Percentiles rank a stretch among this genome's conserved stretches.
phyloP scores from a whole-genome alignment of 176 grass and related monocot genomes.

The Ensete glaucum region DNA sequence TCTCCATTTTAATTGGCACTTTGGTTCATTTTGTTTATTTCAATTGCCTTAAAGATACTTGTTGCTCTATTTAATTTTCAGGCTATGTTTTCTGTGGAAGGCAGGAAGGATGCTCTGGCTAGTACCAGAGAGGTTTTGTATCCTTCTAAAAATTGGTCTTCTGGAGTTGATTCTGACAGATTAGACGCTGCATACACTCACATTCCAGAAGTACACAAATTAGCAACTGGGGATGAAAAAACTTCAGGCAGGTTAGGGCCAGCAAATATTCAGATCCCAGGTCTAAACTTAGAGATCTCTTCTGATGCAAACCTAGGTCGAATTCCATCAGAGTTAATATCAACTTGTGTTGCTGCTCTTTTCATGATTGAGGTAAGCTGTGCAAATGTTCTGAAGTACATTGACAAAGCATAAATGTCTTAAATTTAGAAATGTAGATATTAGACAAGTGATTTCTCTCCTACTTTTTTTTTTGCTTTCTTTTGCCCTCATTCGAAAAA shows the following conservation, averaged over 20 bases:
- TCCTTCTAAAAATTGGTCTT: background rate
- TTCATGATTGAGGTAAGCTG: slow-evolving; percentile 47
- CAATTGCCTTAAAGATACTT: background rate
- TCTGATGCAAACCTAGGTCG: slow-evolving; percentile 4
- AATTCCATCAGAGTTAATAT: slow-evolving; percentile 31
- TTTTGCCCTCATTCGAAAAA: too few species aligned
- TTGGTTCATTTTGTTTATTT: background rate
- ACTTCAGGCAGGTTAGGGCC: slow-evolving; percentile 1
- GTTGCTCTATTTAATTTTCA: background rate
- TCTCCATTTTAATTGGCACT: background rate
- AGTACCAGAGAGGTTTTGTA: background rate
- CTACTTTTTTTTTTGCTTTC: too few species aligned
- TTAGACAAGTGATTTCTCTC: too few species aligned
- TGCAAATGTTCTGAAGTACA: too few species aligned
- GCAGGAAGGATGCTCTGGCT: background rate
- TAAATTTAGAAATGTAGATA: too few species aligned
- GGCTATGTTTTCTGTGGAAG: background rate
- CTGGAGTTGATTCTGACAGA: background rate
- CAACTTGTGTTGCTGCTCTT: slow-evolving; percentile 35
- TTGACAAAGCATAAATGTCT: too few species aligned
- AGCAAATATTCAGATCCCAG: background rate
- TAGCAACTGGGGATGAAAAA: slow-evolving; percentile 12
- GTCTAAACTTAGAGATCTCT: background rate
- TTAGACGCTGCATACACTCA: background rate
- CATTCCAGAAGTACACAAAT: background rate